Conservation (phyloP, 805 yeast species). For the Metschnikowia bowlesiae region DNA sequence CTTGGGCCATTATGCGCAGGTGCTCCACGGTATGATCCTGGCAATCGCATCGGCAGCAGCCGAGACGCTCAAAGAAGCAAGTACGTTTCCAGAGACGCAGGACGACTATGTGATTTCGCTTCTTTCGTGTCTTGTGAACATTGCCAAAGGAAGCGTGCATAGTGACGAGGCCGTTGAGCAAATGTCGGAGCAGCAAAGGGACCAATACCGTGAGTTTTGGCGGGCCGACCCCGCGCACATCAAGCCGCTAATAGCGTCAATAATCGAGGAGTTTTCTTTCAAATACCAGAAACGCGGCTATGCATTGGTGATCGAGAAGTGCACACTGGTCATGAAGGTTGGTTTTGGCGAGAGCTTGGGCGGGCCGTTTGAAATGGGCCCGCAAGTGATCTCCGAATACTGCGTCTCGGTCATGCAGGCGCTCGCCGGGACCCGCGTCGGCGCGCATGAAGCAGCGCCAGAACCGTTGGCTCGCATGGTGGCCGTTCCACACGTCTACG, state of each 20-base stretch:
- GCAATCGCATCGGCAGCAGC: constrained; percentile 17
- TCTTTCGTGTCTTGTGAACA: constrained; percentile 58
- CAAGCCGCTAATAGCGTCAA: constrained; percentile 37
- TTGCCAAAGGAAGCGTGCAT: constrained; percentile 64
- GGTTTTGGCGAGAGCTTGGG: constrained; percentile 61
- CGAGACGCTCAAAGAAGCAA: constrained; percentile 10
- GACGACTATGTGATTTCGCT: constrained; percentile 53
- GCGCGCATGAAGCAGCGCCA: neutral
- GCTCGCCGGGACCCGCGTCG: neutral
- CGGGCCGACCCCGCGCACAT: constrained; percentile 42
- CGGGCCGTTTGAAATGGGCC: constrained; percentile 60
- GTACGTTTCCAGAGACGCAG: constrained; percentile 15
- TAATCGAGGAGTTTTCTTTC: constrained; percentile 41
- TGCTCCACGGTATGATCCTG: constrained; percentile 18
- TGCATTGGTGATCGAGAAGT: constrained; percentile 54
- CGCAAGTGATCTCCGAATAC: constrained; percentile 7
- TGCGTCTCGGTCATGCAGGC: constrained; percentile 11
- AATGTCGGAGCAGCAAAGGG: constrained; percentile 29
- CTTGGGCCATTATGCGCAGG: constrained; percentile 31
- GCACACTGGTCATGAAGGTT: constrained; percentile 55
- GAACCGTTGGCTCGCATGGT: constrained; percentile 14
- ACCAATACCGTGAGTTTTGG: constrained; percentile 40
- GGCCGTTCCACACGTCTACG: constrained; percentile 42
- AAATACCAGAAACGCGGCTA: constrained; percentile 38
- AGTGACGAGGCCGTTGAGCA: constrained; percentile 50